A percentile compares a stretch with the other conserved stretches of the same genome.
These are phyloP conservation scores for Xylariaceae sp. DNA, from an alignment of 2,329 filamentous ascomycete genomes.

Conservation along the genomic window DNA sequence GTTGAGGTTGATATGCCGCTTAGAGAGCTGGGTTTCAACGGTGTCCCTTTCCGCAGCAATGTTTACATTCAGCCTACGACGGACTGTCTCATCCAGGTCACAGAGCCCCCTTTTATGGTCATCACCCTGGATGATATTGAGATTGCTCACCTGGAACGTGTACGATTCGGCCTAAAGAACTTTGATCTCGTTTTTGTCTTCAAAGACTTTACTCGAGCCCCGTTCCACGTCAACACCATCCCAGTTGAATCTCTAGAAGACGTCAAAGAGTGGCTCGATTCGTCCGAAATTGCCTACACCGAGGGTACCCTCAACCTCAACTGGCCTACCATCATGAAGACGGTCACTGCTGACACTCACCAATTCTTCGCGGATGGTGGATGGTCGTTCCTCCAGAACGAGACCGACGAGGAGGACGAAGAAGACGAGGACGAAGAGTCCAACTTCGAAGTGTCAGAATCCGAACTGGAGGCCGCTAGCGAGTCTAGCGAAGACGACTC, in stretches of 20 bases:
- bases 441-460: constrained; percentile 85
- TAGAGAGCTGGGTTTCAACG: constrained; percentile 92
- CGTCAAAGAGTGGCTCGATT: constrained; percentile 97
- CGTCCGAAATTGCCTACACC: constrained; percentile 86
- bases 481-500: constrained; percentile 77
- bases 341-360: constrained; percentile 87
- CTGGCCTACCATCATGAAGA: constrained; percentile 99
- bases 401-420: constrained; percentile 79
- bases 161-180: constrained; percentile 95
- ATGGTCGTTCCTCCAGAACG: constrained; percentile 85
- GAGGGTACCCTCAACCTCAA: constrained; percentile 97
- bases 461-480: constrained; percentile 76
- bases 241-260: constrained; percentile 90
- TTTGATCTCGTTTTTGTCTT: constrained; percentile 98
- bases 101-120: constrained; percentile 94
- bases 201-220: constrained; percentile 89
- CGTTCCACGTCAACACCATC: constrained; percentile 95
- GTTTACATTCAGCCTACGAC: constrained; percentile 95
- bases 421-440: constrained; percentile 84
- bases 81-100: constrained; percentile 93
- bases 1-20: constrained; percentile 96
- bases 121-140: constrained; percentile 94
- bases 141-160: constrained; percentile 90
- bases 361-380: constrained; percentile 93
- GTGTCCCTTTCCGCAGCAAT: constrained; percentile 91